Base-by-base conservation (phyloP, 2,329 filamentous ascomycete genomes). In the Laburnicola sp. region DNA sequence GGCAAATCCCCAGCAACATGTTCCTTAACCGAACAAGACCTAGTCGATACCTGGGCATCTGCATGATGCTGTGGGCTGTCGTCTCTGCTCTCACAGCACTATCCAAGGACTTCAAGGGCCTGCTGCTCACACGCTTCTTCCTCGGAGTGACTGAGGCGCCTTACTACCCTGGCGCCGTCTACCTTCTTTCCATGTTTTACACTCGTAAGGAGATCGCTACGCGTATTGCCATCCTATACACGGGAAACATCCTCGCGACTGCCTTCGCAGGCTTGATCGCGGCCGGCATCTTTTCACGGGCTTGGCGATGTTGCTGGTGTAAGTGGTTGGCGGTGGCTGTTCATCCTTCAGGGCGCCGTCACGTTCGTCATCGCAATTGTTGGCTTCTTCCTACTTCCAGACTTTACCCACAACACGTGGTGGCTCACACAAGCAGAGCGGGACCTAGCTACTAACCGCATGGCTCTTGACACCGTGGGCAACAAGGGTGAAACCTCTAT, bases 141-240 rank as follows among this genome's bases (percentile, higher is more conserved):
- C 26, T 71, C 25, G 68, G 69, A 1, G 60, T 71, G 9, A 64
- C 61, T 1, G 69, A 69, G 27, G 63, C 53, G 28, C 65, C 64
- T 7, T 86, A 86, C 62, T 76, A 86, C 36, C 84, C 85, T 0
- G 85, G 85, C 31, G 82, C 82, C 0, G 76, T 86, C 3, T 77
- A 86, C 38, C 82, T 86, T 50, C 75, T 87, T 30, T 83, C 81
- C 0, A 83, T 85, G 51, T 87, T 84, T 78, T 87, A 87, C 65
- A 87, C 84, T 1, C 77, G 83, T 35, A 79, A 80, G 45, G 72
- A 75, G 56, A 58, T 74, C 31, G 70, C 71, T 1, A 65, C 66
- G 3, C 65, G 72, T 8, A 71, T 72, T 38, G 65, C 72, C 1
- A 37, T 37, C 6, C 35, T 37, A 6, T 37, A 37, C 21, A 6